A percentile compares a stretch with the other conserved stretches of the same genome.
phyloP scores from a whole-genome alignment of 2,329 filamentous ascomycete genomes.

The Colletotrichum eleusines region DNA sequence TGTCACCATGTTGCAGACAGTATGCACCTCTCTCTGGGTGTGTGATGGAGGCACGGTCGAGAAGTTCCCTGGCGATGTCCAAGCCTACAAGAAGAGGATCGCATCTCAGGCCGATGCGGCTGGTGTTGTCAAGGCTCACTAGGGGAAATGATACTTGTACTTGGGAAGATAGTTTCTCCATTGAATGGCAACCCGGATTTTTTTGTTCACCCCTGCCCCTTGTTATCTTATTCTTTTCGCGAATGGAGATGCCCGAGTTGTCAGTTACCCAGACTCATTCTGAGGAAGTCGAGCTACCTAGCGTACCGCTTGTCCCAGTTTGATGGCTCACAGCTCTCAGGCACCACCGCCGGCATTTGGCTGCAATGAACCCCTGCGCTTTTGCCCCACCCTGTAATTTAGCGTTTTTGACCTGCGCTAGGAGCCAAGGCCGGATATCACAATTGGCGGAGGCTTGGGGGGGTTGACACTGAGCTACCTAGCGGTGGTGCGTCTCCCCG shows the following conservation, averaged over 20 bases:
- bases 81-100: conserved; percentile 98
- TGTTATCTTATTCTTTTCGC: too few relatives aligned
- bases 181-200: background rate
- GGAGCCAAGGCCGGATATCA: conserved; percentile 13
- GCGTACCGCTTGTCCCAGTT: background rate
- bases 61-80: conserved; percentile 95
- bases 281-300: background rate
- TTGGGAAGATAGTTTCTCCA: background rate
- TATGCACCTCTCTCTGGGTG: conserved; percentile 95
- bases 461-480: background rate
- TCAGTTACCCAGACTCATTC: background rate
- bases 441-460: background rate
- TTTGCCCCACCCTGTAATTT: conserved; percentile 27
- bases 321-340: conserved; percentile 32
- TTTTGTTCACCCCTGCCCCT: too few relatives aligned
- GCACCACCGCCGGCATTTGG: conserved; percentile 30
- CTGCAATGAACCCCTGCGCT: conserved; percentile 23
- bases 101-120: conserved; percentile 87
- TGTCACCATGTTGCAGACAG: conserved; percentile 97
- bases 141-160: conserved; percentile 20
- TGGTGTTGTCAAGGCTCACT: conserved; percentile 82
- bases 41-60: conserved; percentile 94
- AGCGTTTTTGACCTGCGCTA: conserved; percentile 23
- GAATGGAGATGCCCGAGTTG: background rate
- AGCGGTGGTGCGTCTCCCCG: background rate